These are phyloP conservation scores for Termitomyces sp. DNA, from an alignment of 768 basidiomycete genomes.

Conservation along the genomic window DNA sequence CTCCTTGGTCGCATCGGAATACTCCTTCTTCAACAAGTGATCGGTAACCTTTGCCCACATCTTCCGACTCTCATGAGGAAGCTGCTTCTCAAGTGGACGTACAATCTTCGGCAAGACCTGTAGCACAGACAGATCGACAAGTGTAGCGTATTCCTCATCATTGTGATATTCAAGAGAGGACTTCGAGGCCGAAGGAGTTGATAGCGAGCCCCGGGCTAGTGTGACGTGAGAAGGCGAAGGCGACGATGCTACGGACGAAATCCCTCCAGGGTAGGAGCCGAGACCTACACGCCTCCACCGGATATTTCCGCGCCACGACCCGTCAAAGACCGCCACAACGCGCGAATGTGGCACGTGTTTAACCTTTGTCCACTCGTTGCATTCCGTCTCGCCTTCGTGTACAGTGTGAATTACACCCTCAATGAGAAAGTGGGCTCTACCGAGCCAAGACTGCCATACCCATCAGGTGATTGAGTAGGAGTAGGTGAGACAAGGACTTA, in stretches of 20 bases:
- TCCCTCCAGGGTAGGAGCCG: constrained; percentile 36
- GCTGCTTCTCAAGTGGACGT: constrained; percentile 75
- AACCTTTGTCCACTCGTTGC: constrained; percentile 75
- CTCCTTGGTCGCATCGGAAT: constrained; percentile 83
- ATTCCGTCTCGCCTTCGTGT: constrained; percentile 53
- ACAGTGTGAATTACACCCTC: constrained; percentile 91
- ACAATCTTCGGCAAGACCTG: constrained; percentile 77
- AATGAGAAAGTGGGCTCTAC: constrained; percentile 74
- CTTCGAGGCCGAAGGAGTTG: constrained; percentile 37
- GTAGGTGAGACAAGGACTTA: constrained; percentile 26
- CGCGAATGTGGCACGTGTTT: constrained; percentile 84
- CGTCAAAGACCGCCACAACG: constrained; percentile 80
- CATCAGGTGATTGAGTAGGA: constrained; percentile 1
- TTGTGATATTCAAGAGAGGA: constrained; percentile 35
- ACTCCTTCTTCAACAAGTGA: constrained; percentile 77
- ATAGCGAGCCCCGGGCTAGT: constrained; percentile 29
- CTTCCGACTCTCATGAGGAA: constrained; percentile 74
- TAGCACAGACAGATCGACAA: constrained; percentile 75
- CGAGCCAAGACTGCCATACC: constrained; percentile 74
- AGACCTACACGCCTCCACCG: constrained; percentile 65
- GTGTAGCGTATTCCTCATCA: constrained; percentile 52
- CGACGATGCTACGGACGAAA: constrained; percentile 40
- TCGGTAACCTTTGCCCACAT: constrained; percentile 85
- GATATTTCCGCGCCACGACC: constrained; percentile 81
- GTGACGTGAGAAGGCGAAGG: constrained; percentile 41